Base-by-base conservation (phyloP, 139 green algal genomes). In the Marvania coccoides region DNA sequence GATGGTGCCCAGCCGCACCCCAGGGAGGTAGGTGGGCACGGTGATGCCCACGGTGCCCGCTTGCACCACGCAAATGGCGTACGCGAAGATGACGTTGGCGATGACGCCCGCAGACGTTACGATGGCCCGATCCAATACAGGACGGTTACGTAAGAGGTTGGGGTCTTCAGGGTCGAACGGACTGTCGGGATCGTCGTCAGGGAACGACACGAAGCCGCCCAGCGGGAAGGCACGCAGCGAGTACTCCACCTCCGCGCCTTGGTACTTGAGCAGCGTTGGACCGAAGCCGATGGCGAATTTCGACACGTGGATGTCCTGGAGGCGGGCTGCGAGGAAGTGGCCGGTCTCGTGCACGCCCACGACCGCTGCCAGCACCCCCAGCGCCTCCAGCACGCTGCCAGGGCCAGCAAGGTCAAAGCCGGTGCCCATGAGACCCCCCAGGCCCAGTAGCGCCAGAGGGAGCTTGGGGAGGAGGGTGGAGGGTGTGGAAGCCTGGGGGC, bases 271-370 rank as follows among this genome's bases (percentile, higher is more conserved):
- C 0, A 99, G 62, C 1, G 75, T 69, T 8, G 94, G 94, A 0
- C 94, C 94, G 72, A 99, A 98, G 33, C 94, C 94, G 45, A 99
- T 89, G 30, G 85, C 76, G 63, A 99, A 99, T 69, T 95, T 89
- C 0, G 81, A 89, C 0, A 99, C 94, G 58, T 94, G 91, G 40
- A 99, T 97, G 70, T 81, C 82, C 68, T 91, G 88, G 23, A 85
- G 26, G 6, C 88, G 31, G 7, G 93, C 91, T 7, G 93, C 92
- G 3, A 76, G 45, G 61, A 98, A 98, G 77, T 97, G 93, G 6
- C 92, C 93, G 14, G 47, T 76, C 75, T 97, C 91, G 73, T 97
- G 93, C 4, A 97, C 80, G n/a, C 85, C 79, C 5, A 98, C 83
- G 34, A 97, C 94, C 3, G 74, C 37, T 24, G 84, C 88, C 37